Percentiles rank a stretch among this genome's conserved stretches.
Conservation (phyloP, 805 yeast species). For the Kodamaea laetipori region DNA sequence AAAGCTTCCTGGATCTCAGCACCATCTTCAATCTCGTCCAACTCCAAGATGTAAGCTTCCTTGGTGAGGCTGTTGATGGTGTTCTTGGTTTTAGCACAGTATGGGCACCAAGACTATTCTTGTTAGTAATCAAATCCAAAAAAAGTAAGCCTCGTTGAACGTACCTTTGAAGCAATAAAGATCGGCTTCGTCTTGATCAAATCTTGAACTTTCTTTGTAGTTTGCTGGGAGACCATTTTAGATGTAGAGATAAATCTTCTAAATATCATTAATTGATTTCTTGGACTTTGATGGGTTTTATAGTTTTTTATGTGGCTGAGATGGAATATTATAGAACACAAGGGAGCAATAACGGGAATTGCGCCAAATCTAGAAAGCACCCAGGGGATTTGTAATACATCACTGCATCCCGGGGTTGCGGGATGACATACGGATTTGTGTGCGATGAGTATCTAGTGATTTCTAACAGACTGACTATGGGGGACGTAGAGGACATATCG, state of each 20-base stretch:
- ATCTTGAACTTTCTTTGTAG: slow-evolving; percentile 57
- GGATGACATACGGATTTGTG: too few species aligned
- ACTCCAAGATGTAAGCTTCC: slow-evolving; percentile 57
- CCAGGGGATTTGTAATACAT: too few species aligned
- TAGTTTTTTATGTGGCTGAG: slow-evolving; percentile 5
- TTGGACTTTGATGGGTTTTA: neutral
- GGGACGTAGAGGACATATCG: too few species aligned
- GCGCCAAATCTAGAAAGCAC: too few species aligned
- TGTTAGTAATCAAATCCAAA: slow-evolving; percentile 7
- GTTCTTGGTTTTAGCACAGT: slow-evolving; percentile 45
- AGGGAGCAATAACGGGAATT: too few species aligned
- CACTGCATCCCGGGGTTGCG: too few species aligned
- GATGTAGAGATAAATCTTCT: slow-evolving; percentile 25
- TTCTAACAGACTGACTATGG: too few species aligned
- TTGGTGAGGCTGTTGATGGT: slow-evolving; percentile 41
- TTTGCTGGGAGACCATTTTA: slow-evolving; percentile 60
- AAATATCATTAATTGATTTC: neutral
- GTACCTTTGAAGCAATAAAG: slow-evolving; percentile 80
- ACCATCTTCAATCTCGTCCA: slow-evolving; percentile 67
- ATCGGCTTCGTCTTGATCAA: slow-evolving; percentile 67
- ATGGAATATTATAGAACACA: neutral
- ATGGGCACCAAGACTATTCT: slow-evolving; percentile 45
- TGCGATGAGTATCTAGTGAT: too few species aligned
- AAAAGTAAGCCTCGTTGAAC: slow-evolving; percentile 20
- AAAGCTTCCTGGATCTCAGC: slow-evolving; percentile 79